phyloP scores from a whole-genome alignment of 192 early-diverging fungal genomes.

The Coemansia reversa region DNA sequence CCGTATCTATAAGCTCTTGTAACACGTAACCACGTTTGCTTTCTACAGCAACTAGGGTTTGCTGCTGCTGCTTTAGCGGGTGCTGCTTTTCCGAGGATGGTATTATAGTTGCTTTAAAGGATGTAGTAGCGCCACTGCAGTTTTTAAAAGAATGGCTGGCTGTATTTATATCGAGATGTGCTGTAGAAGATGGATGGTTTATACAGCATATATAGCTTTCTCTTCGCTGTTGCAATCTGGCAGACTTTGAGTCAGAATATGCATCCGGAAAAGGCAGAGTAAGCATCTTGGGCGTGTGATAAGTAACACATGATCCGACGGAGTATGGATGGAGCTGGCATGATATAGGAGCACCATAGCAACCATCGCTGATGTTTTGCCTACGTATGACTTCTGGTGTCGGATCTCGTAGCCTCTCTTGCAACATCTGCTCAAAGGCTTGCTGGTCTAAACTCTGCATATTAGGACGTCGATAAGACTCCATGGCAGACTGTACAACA shows the following conservation, averaged over 20 bases:
- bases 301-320: too few species aligned
- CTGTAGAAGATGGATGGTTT: neutral
- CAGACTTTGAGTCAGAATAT: neutral
- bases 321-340: too few species aligned
- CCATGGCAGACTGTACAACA: slow-evolving; percentile 4
- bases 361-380: neutral
- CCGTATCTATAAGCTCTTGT: slow-evolving; percentile 52
- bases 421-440: slow-evolving; percentile 33
- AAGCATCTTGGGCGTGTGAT: too few species aligned
- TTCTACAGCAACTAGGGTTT: neutral
- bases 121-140: neutral
- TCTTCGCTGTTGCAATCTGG: slow-evolving; percentile 16
- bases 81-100: neutral
- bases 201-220: slow-evolving; percentile 17
- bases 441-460: slow-evolving; percentile 16
- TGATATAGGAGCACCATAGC: too few species aligned
- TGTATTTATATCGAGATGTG: slow-evolving; percentile 2
- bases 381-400: slow-evolving; percentile 26
- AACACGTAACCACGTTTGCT: slow-evolving; percentile 48
- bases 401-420: slow-evolving; percentile 17
- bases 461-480: slow-evolving; percentile 3
- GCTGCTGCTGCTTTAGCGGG: neutral
- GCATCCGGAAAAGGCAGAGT: neutral
- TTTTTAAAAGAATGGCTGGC: slow-evolving; percentile 1
- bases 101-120: too few species aligned